Evolutionary conservation across 805 yeast species (phyloP).

Genomic region (Candida awuae): DNA sequence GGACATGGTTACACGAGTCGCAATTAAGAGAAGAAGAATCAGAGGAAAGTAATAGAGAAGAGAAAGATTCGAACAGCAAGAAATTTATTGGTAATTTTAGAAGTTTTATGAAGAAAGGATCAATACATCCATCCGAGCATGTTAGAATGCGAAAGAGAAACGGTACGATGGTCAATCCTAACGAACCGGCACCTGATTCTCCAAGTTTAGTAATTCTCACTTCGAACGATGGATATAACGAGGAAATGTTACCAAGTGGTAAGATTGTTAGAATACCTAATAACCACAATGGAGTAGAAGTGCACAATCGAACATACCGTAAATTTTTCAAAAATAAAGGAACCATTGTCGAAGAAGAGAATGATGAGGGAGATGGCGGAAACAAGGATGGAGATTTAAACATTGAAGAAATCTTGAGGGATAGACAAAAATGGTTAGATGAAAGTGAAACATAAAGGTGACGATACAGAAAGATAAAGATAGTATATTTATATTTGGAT

Average conservation of each 20-base stretch:
- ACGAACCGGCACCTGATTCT: slow-evolving; percentile 45
- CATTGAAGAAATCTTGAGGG: slow-evolving; percentile 37
- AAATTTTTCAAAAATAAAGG: slow-evolving; percentile 19
- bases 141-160: slow-evolving; percentile 40
- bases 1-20: slow-evolving; percentile 49
- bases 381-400: slow-evolving; percentile 37
- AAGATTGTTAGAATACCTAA: slow-evolving; percentile 43
- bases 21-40: slow-evolving; percentile 21
- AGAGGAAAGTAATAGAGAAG: slow-evolving; percentile 8
- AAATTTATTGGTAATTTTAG: slow-evolving; percentile 19
- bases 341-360: slow-evolving; percentile 16
- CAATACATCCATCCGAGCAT: slow-evolving; percentile 23
- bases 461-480: too few relatives aligned
- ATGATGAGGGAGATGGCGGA: slow-evolving; percentile 26
- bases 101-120: slow-evolving; percentile 30
- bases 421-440: slow-evolving; percentile 29
- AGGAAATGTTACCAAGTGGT: slow-evolving; percentile 70
- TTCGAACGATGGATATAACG: slow-evolving; percentile 33
- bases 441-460: slow-evolving; percentile 6
- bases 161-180: slow-evolving; percentile 37
- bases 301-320: slow-evolving; percentile 21
- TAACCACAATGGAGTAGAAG: slow-evolving; percentile 23
- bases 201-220: slow-evolving; percentile 29
- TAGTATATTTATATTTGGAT: too few relatives aligned
- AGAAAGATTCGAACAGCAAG: slow-evolving; percentile 12